Evolutionary conservation across 352 stramenopile genomes (phyloP).

Genomic region (Phytophthora hybrid): DNA sequence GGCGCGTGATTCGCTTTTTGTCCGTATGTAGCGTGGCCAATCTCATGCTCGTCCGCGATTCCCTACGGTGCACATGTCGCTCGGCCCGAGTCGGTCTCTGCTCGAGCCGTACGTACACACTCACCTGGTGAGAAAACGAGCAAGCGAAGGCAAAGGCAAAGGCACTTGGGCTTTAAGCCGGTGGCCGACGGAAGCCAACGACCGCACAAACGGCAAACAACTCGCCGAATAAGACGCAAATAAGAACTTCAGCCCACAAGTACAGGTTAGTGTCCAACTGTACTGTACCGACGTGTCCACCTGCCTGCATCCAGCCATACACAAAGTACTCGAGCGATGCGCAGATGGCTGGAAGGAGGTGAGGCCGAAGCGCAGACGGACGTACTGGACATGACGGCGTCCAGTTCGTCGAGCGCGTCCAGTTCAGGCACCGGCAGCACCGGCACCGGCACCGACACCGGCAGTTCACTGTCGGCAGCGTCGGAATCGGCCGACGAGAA

Average conservation of each 20-base stretch:
- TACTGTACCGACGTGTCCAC: not conserved
- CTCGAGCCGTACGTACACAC: constrained; percentile 1
- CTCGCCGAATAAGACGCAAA: constrained; percentile 10
- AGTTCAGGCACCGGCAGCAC: not conserved
- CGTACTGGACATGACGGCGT: not conserved
- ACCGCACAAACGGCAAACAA: constrained; percentile 14
- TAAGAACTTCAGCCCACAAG: constrained; percentile 4
- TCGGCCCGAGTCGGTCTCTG: constrained; percentile 28
- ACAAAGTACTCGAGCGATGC: constrained; percentile 22
- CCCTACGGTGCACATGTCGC: constrained; percentile 39
- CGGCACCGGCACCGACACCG: not conserved
- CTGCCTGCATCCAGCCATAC: not conserved
- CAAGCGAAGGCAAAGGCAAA: not conserved
- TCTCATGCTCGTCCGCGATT: constrained; percentile 36
- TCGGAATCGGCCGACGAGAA: constrained; percentile 16
- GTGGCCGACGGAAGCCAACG: constrained; percentile 27
- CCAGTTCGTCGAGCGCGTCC: not conserved
- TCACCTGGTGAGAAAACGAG: not conserved
- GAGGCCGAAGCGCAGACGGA: constrained; percentile 16
- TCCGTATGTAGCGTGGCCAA: constrained; percentile 35
- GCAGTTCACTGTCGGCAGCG: not conserved
- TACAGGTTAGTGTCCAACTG: not conserved
- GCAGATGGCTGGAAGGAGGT: constrained; percentile 25
- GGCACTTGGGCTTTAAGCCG: constrained; percentile 33
- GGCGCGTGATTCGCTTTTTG: not conserved